Evolutionary conservation across 2,329 filamentous ascomycete genomes (phyloP).

Genomic region (Aspergillus spinulosporus): DNA sequence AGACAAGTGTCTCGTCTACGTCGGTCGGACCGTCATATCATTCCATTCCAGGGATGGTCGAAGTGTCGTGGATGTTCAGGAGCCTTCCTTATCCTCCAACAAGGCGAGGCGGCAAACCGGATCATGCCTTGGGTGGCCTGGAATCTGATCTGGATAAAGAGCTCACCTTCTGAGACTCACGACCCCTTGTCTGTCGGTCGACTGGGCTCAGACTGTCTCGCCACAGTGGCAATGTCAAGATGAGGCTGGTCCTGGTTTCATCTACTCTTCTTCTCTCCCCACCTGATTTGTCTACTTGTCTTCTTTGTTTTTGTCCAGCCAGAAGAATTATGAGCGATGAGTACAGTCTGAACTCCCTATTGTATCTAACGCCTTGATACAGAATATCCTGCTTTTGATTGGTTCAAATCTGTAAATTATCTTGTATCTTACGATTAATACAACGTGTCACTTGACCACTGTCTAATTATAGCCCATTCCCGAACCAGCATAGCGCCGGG

Average conservation of each 20-base stretch:
- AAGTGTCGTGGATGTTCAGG: not conserved
- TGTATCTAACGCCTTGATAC: conserved; percentile 2
- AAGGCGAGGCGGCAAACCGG: conserved; percentile 27
- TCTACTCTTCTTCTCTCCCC: not conserved
- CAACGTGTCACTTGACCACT: conserved; percentile 13
- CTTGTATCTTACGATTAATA: not conserved
- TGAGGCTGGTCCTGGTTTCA: conserved; percentile 8
- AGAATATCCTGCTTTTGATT: not conserved
- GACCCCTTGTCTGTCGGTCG: no score
- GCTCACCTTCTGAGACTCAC: no score
- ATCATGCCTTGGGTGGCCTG: conserved; percentile 7
- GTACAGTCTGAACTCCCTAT: not conserved
- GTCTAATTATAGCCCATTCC: not conserved
- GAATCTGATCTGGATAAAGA: not conserved
- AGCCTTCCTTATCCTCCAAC: not conserved
- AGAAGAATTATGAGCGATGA: not conserved
- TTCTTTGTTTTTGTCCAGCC: not conserved
- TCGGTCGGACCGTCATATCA: conserved; percentile 15
- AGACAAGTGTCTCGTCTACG: not conserved
- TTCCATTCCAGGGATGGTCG: not conserved
- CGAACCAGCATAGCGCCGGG: not conserved
- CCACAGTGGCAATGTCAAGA: conserved; percentile 4
- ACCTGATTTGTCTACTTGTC: not conserved
- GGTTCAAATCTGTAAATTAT: not conserved
- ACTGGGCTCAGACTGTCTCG: not conserved